These are phyloP conservation scores for Scutellaria galericulata DNA, from an alignment of 257 asterid species.

Conservation along the genomic window DNA sequence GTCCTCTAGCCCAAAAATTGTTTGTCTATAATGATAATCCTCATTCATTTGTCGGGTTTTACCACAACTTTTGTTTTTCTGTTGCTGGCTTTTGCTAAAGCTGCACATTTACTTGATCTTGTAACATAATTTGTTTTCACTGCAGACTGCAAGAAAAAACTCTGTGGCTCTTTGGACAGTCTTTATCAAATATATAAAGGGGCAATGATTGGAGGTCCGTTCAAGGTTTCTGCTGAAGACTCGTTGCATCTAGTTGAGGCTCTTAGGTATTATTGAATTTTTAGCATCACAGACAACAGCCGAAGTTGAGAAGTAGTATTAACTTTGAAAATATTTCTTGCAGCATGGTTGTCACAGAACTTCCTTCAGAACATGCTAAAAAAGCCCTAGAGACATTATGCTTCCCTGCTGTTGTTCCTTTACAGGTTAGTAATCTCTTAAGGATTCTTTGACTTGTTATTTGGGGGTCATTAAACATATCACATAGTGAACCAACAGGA, in stretches of 20 bases:
- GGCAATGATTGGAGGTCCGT: slow-evolving; percentile 83
- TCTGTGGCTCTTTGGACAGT: slow-evolving; percentile 82
- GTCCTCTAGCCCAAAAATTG: slow-evolving; percentile 8
- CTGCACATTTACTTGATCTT: slow-evolving; percentile 25
- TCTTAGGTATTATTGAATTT: slow-evolving; percentile 65
- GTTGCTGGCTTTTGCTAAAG: slow-evolving; percentile 14
- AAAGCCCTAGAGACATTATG: slow-evolving; percentile 89
- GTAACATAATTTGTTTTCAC: slow-evolving; percentile 25
- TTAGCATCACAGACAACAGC: slow-evolving; percentile 24
- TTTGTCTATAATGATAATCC: not conserved
- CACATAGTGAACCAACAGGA: slow-evolving; percentile 64
- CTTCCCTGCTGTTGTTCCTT: slow-evolving; percentile 76
- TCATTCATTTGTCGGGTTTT: slow-evolving; percentile 13
- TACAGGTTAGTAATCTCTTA: slow-evolving; percentile 67
- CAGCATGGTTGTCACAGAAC: slow-evolving; percentile 93
- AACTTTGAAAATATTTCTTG: slow-evolving; percentile 43
- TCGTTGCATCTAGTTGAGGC: slow-evolving; percentile 95
- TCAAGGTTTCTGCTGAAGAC: slow-evolving; percentile 97
- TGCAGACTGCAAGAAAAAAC: slow-evolving; percentile 92
- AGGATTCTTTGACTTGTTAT: slow-evolving; percentile 30
- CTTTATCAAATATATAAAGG: slow-evolving; percentile 90
- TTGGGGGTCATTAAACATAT: slow-evolving; percentile 37
- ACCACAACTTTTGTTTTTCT: slow-evolving; percentile 21
- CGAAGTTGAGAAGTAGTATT: slow-evolving; percentile 31
- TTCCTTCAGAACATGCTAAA: slow-evolving; percentile 95